phyloP scores from a whole-genome alignment of 108 stramenopile genomes.

The Nannochloropsis salina region DNA sequence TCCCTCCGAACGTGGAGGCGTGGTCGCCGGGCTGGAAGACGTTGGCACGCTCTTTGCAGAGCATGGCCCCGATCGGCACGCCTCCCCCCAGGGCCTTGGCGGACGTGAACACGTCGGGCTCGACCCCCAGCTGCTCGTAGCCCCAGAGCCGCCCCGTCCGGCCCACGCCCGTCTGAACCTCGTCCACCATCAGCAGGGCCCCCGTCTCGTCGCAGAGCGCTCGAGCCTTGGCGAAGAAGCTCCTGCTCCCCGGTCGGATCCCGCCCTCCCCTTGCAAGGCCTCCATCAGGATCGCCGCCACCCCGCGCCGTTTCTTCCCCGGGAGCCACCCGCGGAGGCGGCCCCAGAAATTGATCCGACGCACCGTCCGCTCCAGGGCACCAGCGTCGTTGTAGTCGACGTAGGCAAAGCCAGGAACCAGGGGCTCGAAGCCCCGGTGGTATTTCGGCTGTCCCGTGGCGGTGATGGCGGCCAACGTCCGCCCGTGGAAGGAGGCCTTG shows the following conservation, averaged over 20 bases:
- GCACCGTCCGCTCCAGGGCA: conserved; percentile 64
- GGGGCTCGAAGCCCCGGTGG: conserved; percentile 61
- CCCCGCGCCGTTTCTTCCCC: conserved; percentile 55
- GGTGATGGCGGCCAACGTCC: conserved; percentile 83
- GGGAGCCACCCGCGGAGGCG: conserved; percentile 17
- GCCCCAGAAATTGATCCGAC: conserved; percentile 34
- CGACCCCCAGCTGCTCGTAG: conserved; percentile 75
- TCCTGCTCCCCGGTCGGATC: conserved; percentile 71
- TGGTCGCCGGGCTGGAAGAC: conserved; percentile 94
- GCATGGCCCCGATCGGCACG: conserved; percentile 96
- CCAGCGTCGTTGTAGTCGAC: conserved; percentile 80
- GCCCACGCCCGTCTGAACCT: conserved; percentile 97
- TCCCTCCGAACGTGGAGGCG: conserved; percentile 92
- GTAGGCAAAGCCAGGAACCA: conserved; percentile 70
- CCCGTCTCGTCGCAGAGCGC: conserved; percentile 73
- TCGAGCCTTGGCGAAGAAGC: conserved; percentile 69
- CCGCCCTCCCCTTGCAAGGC: conserved; percentile 95
- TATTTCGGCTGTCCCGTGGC: conserved; percentile 96
- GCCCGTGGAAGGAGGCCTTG: conserved; percentile 84
- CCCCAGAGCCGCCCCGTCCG: conserved; percentile 91
- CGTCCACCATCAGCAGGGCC: conserved; percentile 85
- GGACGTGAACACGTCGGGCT: conserved; percentile 87
- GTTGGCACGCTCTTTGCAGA: conserved; percentile 72
- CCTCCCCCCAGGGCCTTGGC: conserved; percentile 97
- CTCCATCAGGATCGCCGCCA: conserved; percentile 92